These are phyloP conservation scores for Tetrapyrgos nigripes DNA, from an alignment of 1,284 basidiomycete species.

Conservation along the genomic window DNA sequence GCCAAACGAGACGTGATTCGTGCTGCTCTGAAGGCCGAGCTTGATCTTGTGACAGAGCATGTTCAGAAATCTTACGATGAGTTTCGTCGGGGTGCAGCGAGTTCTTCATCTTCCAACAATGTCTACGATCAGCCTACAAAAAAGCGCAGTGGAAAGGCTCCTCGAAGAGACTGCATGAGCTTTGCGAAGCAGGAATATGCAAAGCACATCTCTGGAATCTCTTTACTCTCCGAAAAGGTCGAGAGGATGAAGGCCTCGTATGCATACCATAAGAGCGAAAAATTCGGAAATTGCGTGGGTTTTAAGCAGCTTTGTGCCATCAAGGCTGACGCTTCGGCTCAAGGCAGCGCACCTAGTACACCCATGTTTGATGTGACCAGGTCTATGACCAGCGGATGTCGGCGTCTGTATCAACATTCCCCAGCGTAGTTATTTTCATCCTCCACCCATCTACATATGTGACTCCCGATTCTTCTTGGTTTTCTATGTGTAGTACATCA, in stretches of 20 bases:
- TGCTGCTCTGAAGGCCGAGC: conserved; percentile 32
- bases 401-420: conserved; percentile 3
- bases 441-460: too few relatives aligned
- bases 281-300: conserved; percentile 53
- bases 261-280: conserved; percentile 37
- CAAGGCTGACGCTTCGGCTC: conserved; percentile 45
- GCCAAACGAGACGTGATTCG: not conserved
- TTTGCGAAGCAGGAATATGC: conserved; percentile 33
- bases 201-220: conserved; percentile 6
- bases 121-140: conserved; percentile 20
- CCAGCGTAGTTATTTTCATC: too few relatives aligned
- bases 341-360: conserved; percentile 36
- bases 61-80: conserved; percentile 32
- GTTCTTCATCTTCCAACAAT: too few relatives aligned
- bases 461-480: too few relatives aligned
- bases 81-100: conserved; percentile 13
- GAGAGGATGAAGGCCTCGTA: conserved; percentile 56
- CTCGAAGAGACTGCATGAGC: conserved; percentile 29
- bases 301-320: conserved; percentile 52
- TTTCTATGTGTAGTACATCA: too few relatives aligned
- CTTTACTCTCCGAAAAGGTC: conserved; percentile 28
- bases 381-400: conserved; percentile 1
- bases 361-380: conserved; percentile 6
- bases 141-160: conserved; percentile 18
- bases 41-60: conserved; percentile 41